phyloP scores from a whole-genome alignment of 192 early-diverging fungal species.

The Dissophora ornata region DNA sequence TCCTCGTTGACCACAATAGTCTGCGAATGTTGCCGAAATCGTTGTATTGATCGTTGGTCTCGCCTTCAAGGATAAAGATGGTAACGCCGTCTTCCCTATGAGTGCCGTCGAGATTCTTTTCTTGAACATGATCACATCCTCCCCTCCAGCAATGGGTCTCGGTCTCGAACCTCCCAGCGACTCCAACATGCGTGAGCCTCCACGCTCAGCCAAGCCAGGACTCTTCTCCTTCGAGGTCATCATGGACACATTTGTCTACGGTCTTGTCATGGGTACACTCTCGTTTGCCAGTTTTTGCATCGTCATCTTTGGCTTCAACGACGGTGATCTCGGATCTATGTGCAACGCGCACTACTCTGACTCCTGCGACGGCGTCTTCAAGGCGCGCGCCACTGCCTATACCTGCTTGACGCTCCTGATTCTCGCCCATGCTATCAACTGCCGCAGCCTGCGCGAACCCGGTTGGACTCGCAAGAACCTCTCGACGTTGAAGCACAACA shows the following conservation, averaged over 20 bases:
- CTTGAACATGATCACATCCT: slow-evolving; percentile 82
- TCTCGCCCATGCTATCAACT: slow-evolving; percentile 80
- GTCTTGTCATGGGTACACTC: slow-evolving; percentile 69
- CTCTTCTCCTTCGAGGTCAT: slow-evolving; percentile 76
- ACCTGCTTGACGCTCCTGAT: slow-evolving; percentile 76
- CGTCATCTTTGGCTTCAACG: slow-evolving; percentile 68
- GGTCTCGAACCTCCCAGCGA: slow-evolving; percentile 74
- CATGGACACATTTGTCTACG: slow-evolving; percentile 75
- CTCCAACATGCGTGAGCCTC: slow-evolving; percentile 78
- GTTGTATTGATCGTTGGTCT: slow-evolving; percentile 77
- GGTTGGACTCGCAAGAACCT: slow-evolving; percentile 59
- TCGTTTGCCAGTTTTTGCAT: slow-evolving; percentile 72
- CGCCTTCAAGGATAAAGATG: slow-evolving; percentile 69
- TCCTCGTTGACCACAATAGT: slow-evolving; percentile 1
- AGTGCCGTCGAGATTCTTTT: slow-evolving; percentile 83
- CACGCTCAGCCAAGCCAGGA: slow-evolving; percentile 65
- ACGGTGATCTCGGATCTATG: slow-evolving; percentile 63
- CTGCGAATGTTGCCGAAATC: slow-evolving; percentile 82
- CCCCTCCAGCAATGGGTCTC: slow-evolving; percentile 83
- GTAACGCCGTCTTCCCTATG: slow-evolving; percentile 78
- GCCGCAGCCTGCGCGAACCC: slow-evolving; percentile 71
- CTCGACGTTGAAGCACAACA: slow-evolving; percentile 28
- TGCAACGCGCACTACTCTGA: slow-evolving; percentile 61
- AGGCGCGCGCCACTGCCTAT: slow-evolving; percentile 77
- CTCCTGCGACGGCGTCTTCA: slow-evolving; percentile 69